Evolutionary conservation across 306 rosid genomes (phyloP).

Genomic region (Sesbania bispinosa): DNA sequence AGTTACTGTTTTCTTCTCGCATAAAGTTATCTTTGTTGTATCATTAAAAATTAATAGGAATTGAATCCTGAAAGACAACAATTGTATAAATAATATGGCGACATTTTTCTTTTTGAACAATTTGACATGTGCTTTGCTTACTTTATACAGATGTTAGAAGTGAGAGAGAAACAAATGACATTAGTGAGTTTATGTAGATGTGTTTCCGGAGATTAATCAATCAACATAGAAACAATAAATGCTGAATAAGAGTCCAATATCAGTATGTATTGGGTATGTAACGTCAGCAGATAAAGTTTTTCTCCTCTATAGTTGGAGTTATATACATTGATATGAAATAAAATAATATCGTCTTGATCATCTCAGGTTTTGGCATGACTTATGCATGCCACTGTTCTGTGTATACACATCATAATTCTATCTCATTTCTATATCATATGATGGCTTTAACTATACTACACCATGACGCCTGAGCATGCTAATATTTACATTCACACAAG

Average conservation of each 20-base stretch:
- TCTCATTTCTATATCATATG: constrained; percentile 1
- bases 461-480: constrained; percentile 21
- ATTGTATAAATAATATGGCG: background rate
- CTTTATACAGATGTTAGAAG: background rate
- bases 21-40: background rate
- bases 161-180: background rate
- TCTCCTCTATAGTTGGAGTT: constrained; percentile 32
- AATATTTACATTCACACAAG: constrained; percentile 21
- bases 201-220: background rate
- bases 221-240: background rate
- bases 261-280: constrained; percentile 20
- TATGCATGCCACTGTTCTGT: constrained; percentile 31
- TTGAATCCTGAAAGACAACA: background rate
- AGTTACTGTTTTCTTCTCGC: background rate
- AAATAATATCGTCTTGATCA: constrained; percentile 19
- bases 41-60: background rate
- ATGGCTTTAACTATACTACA: constrained; percentile 26
- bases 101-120: background rate
- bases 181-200: background rate
- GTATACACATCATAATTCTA: constrained; percentile 18
- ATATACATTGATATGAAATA: constrained; percentile 21
- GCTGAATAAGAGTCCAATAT: constrained; percentile 15
- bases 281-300: background rate
- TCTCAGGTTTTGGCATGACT: constrained; percentile 25
- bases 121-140: background rate